These are phyloP conservation scores for Sporothrix protearum DNA, from an alignment of 2,329 filamentous ascomycete species.

Conservation along the genomic window DNA sequence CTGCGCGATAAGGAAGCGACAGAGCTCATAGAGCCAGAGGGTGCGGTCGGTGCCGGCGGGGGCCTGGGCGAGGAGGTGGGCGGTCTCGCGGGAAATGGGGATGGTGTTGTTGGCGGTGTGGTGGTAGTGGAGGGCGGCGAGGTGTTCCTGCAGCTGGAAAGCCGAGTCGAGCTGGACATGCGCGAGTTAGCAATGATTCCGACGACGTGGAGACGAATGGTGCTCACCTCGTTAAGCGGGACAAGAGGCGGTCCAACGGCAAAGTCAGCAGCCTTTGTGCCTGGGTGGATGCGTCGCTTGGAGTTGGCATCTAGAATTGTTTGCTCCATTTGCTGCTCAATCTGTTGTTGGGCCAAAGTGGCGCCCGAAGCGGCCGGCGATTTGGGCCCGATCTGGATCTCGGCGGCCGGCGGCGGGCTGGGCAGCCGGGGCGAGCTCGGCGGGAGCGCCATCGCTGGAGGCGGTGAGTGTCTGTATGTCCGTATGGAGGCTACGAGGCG, in stretches of 20 bases:
- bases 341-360: slow-evolving; percentile 51
- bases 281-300: slow-evolving; percentile 81
- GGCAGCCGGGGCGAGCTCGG: slow-evolving; percentile 88
- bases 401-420: slow-evolving; percentile 88
- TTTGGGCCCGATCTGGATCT: slow-evolving; percentile 73
- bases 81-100: slow-evolving; percentile 72
- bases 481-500: background rate
- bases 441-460: slow-evolving; percentile 47
- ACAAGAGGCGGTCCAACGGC: slow-evolving; percentile 84
- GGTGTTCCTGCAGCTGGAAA: slow-evolving; percentile 95
- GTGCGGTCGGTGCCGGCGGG: slow-evolving; percentile 79
- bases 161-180: slow-evolving; percentile 78
- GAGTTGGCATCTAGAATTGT: slow-evolving; percentile 68
- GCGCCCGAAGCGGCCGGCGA: slow-evolving; percentile 30
- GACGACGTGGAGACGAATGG: background rate
- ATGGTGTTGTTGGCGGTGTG: slow-evolving; percentile 65
- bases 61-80: slow-evolving; percentile 70
- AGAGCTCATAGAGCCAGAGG: slow-evolving; percentile 96
- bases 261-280: slow-evolving; percentile 91
- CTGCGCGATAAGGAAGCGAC: slow-evolving; percentile 90
- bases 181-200: background rate
- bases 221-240: slow-evolving; percentile 72
- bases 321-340: slow-evolving; percentile 57
- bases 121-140: slow-evolving; percentile 84
- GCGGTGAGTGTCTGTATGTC: background rate